A percentile compares a stretch with the other conserved stretches of the same genome.
These are phyloP conservation scores for Thelonectria rubi DNA, from an alignment of 2,329 filamentous ascomycete species.

Conservation along the genomic window DNA sequence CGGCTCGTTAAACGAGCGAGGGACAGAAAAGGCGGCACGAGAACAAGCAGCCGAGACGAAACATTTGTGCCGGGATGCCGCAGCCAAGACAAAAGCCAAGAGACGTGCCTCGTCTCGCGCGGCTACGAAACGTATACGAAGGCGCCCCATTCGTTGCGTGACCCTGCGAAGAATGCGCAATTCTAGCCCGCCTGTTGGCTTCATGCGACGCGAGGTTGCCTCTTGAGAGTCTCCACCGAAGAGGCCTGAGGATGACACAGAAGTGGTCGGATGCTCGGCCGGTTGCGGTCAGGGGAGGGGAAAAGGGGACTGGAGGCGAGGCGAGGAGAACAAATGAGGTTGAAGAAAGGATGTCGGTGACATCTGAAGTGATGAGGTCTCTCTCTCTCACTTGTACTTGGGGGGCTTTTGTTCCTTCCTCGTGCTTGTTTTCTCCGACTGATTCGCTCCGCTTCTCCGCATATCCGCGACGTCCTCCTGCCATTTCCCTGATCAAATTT, in stretches of 20 bases:
- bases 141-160: neutral
- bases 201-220: neutral
- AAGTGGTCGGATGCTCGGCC: slow-evolving; percentile 2
- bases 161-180: neutral
- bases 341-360: neutral
- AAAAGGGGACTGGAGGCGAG: neutral
- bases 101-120: neutral
- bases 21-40: neutral
- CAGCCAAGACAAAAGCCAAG: neutral
- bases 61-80: neutral
- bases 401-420: neutral
- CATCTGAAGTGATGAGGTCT: no score
- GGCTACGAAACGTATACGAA: neutral
- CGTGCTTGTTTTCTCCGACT: neutral
- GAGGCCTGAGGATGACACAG: slow-evolving; percentile 8
- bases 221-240: neutral
- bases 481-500: no score
- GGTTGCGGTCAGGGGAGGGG: neutral
- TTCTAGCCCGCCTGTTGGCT: neutral
- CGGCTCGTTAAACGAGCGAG: no score
- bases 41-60: neutral
- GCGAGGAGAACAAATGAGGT: neutral
- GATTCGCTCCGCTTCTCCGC: slow-evolving; percentile 2
- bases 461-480: neutral
- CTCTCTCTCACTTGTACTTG: neutral